Evolutionary conservation across 495 filamentous ascomycete species (phyloP), one percentile per base, ranked within the genome.

Genomic region (Amorphotheca resinae): DNA sequence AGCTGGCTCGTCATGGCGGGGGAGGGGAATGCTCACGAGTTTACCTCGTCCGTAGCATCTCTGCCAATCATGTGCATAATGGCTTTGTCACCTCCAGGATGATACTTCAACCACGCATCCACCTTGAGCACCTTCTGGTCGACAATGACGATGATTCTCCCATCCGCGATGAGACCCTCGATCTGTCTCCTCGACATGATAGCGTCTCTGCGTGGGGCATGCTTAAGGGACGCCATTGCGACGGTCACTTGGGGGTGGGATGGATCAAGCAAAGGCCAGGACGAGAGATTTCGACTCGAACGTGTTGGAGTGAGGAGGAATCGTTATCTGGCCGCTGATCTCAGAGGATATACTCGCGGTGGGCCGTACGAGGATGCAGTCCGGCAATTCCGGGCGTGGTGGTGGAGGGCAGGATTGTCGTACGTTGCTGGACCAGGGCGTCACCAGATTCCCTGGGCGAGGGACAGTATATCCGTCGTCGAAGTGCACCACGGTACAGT

Each of bases 1-100:
- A 11, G 14, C 1, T 2, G 35, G 35, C 22, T 11, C n/a, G 9
- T 20, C 18, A 38, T 8, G n/a, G 8, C n/a, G n/a, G 21, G n/a
- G 9, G 3, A 37, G 23, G 1, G 33, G 11, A 33, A 45, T 9
- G 4, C 85, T 44, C 72, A 95, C 85, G 75, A 80, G 61, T 82
- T 87, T 54, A 95, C 80, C 63, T 96, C 91, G 61, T 95, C 87
- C 14, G 91, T 95, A 28, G 86, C 93, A 77, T 98, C 91, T 63
- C 85, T 74, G 39, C 91, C 91, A 38, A 98, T 79, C 87, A 96
- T 89, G 59, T 98, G 91, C 61, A 74, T 67, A 48, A 98, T 94
- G 17, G 93, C 73, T 62, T 86, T 93, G 53, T 88, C 82, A 35
- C 91, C 91, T 42, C 91, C 91, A 12, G 91, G 91, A 55, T 98